Evolutionary conservation across 257 asterid genomes (phyloP).

Genomic region (Salvia miltiorrhiza): DNA sequence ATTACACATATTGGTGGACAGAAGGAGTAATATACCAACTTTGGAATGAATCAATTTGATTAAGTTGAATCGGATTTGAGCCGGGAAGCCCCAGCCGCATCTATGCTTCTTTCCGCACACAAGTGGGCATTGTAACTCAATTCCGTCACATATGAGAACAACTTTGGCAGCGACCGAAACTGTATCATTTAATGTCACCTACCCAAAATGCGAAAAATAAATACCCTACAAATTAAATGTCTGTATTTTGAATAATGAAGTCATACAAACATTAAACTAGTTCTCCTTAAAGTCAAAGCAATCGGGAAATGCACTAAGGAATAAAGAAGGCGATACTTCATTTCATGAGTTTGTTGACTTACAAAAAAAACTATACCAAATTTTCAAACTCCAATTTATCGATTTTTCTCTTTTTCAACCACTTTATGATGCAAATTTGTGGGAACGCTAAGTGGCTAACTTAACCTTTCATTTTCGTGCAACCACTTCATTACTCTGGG

Average conservation of each 20-base stretch:
- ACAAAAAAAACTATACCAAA: too few species aligned
- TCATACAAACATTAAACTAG: neutral
- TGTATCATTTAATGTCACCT: constrained; percentile 25
- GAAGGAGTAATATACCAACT: too few species aligned
- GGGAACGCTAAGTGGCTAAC: neutral
- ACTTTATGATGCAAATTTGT: constrained; percentile 24
- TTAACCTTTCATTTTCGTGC: constrained; percentile 24
- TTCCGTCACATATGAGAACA: neutral
- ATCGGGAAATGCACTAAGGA: constrained; percentile 14
- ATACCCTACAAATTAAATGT: constrained; percentile 16
- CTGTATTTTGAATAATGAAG: constrained; percentile 7
- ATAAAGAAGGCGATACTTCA: neutral
- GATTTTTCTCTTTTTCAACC: constrained; percentile 21
- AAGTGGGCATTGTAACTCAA: too few species aligned
- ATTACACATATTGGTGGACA: too few species aligned
- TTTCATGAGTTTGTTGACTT: neutral
- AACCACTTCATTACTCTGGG: constrained; percentile 27
- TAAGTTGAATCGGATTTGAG: too few species aligned
- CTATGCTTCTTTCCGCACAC: too few species aligned
- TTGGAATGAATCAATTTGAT: too few species aligned
- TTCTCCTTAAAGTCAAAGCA: constrained; percentile 21
- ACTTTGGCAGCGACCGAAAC: constrained; percentile 7
- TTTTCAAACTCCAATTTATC: too few species aligned
- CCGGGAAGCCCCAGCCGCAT: too few species aligned
- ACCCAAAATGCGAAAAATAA: constrained; percentile 19